These are phyloP conservation scores for Gnaphalium uliginosum DNA, from an alignment of 129 eudicot genomes.

Conservation along the genomic window DNA sequence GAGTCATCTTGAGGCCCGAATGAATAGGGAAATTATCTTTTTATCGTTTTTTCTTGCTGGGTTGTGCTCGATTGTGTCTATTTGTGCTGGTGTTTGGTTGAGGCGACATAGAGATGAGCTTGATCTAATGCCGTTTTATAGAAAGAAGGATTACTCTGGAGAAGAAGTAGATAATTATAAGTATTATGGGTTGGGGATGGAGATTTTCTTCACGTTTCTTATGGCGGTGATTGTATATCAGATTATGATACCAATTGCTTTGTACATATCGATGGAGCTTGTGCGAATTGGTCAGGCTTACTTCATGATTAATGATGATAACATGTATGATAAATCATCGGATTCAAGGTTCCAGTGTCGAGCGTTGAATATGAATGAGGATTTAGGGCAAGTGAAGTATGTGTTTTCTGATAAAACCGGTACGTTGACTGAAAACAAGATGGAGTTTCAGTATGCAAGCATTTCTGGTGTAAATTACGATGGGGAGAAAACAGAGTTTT, in stretches of 20 bases:
- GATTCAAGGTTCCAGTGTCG: constrained; percentile 82
- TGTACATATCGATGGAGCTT: constrained; percentile 96
- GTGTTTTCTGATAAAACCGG: constrained; percentile 98
- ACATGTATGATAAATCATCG: constrained; percentile 62
- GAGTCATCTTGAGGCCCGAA: constrained; percentile 77
- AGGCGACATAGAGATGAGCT: constrained; percentile 73
- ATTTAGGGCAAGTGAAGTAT: constrained; percentile 87
- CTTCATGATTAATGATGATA: constrained; percentile 73
- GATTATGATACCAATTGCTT: constrained; percentile 89
- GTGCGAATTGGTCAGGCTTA: constrained; percentile 95
- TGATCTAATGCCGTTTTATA: constrained; percentile 62
- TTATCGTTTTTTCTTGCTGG: constrained; percentile 66
- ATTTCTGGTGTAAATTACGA: constrained; percentile 71
- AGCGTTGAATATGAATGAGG: constrained; percentile 92
- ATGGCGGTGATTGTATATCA: constrained; percentile 90
- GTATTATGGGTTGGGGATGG: constrained; percentile 81
- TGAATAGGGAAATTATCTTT: constrained; percentile 73
- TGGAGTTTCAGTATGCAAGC: constrained; percentile 94
- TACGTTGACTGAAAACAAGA: constrained; percentile 93
- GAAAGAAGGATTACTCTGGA: constrained; percentile 63
- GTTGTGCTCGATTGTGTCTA: constrained; percentile 65
- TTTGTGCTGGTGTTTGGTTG: constrained; percentile 75
- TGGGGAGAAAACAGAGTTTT: constrained; percentile 38
- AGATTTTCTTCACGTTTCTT: constrained; percentile 79
- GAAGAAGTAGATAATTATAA: constrained; percentile 51